Conservation (phyloP, 2,329 filamentous ascomycete genomes). For the Aspergillus transmontanensis region DNA sequence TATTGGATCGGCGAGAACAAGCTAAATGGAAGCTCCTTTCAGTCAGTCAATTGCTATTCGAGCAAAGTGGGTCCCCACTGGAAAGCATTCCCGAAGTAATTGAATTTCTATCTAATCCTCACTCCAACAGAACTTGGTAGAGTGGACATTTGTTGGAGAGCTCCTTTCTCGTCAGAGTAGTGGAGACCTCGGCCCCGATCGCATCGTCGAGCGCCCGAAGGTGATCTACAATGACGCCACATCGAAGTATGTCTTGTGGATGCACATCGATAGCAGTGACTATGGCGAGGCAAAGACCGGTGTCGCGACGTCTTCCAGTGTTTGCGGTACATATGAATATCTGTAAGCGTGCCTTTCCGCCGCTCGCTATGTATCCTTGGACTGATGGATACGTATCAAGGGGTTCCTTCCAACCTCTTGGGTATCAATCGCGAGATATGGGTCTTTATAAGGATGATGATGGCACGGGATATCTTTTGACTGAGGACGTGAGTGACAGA, state of each 20-base stretch:
- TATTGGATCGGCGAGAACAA: constrained; percentile 74
- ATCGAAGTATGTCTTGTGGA: constrained; percentile 66
- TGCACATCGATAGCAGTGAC: constrained; percentile 65
- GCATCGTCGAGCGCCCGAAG: constrained; percentile 69
- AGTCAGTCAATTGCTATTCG: constrained; percentile 69
- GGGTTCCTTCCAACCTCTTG: constrained; percentile 47
- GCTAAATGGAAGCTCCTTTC: constrained; percentile 61
- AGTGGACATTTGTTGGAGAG: constrained; percentile 65
- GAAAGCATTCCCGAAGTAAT: fast-evolving
- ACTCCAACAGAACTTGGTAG: constrained; percentile 53
- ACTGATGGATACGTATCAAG: not conserved
- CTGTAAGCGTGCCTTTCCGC: not conserved
- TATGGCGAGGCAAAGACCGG: constrained; percentile 68
- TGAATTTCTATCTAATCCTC: not conserved
- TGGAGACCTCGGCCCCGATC: constrained; percentile 62
- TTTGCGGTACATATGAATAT: constrained; percentile 64
- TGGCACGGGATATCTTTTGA: constrained; percentile 62
- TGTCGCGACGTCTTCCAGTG: constrained; percentile 60
- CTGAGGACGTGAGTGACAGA: constrained; percentile 57
- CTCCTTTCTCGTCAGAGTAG: constrained; percentile 57
- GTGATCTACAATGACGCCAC: constrained; percentile 69
- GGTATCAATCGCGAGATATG: constrained; percentile 59
- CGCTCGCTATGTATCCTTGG: not conserved
- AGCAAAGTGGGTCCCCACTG: constrained; percentile 41
- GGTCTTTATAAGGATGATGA: constrained; percentile 64